Conservation (phyloP, 306 rosid species). For the Arachis stenosperma region DNA sequence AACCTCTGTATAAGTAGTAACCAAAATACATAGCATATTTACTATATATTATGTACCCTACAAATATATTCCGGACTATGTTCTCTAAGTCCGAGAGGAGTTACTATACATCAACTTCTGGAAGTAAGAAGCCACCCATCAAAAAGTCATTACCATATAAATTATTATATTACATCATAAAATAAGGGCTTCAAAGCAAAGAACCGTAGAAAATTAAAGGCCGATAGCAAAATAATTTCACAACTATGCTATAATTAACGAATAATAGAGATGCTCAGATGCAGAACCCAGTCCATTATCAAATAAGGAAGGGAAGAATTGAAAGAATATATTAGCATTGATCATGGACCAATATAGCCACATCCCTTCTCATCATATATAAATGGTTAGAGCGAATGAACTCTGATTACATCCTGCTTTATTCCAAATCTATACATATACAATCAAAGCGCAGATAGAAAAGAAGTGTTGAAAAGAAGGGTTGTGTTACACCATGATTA, state of each 20-base stretch:
- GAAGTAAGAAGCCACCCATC: background rate
- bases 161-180: background rate
- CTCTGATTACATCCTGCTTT: no score
- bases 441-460: no score
- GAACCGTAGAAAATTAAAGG: background rate
- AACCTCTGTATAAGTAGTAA: slow-evolving; percentile 23
- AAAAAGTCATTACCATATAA: background rate
- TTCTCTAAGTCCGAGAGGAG: background rate
- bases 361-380: no score
- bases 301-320: background rate
- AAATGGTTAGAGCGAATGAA: no score
- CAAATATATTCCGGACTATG: background rate
- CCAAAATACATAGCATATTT: slow-evolving; percentile 13
- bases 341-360: no score
- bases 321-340: background rate
- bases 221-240: background rate
- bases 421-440: no score
- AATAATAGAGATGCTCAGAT: background rate
- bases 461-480: no score
- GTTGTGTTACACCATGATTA: no score
- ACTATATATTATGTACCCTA: slow-evolving; percentile 17
- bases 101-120: background rate
- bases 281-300: background rate
- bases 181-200: slow-evolving; percentile 23
- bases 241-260: background rate